Base-by-base conservation (phyloP, 2,329 filamentous ascomycete genomes). In the Sporothrix luriei region DNA sequence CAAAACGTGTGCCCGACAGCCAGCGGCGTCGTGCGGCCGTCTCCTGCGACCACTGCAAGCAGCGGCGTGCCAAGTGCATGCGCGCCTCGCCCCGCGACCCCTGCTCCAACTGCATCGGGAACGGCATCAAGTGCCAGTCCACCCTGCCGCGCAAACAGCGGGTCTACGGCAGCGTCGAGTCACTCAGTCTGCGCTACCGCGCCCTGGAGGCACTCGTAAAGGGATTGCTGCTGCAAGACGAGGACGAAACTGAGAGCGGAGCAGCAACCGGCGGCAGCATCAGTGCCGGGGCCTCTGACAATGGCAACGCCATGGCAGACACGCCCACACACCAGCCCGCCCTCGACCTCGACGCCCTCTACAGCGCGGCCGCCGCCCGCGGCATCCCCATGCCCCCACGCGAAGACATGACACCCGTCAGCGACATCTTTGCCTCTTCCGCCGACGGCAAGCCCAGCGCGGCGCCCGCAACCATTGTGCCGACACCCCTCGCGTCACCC, bases 1-100 rank as follows among this genome's bases (percentile, higher is more conserved):
- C 67, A 29, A 75, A 76, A 70, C 75, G 78, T 69, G 80, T 82
- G 14, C 81, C 81, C 6, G 76, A 79, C 59, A 80, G 82, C 69
- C 80, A 81, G 73, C 77, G 81, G 55, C 81, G 82, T 72, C 77
- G 81, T 29, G 81, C 81, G 66, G 81, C 82, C 72, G 80, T 79
- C 19, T 79, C 77, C 68, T 83, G 81, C 75, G 81, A 83, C 75
- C 80, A 81, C 70, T 82, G 81, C 78, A 82, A 82, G 76, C 79
- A 78, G 70, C 76, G 81, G 59, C 82, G 82, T 74, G 81, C 82
- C 70, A 82, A 82, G 74, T 83, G 81, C 75, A 75, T 79, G 69
- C 78, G 78, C 40, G 76, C 78, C 69, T 74, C 77, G 5, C 79
- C 78, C 29, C 76, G 80, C 57, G 76, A 77, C 3, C 73, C 78